phyloP scores from a whole-genome alignment of 2,329 filamentous ascomycete genomes.

The Coniochaeta ligniaria region DNA sequence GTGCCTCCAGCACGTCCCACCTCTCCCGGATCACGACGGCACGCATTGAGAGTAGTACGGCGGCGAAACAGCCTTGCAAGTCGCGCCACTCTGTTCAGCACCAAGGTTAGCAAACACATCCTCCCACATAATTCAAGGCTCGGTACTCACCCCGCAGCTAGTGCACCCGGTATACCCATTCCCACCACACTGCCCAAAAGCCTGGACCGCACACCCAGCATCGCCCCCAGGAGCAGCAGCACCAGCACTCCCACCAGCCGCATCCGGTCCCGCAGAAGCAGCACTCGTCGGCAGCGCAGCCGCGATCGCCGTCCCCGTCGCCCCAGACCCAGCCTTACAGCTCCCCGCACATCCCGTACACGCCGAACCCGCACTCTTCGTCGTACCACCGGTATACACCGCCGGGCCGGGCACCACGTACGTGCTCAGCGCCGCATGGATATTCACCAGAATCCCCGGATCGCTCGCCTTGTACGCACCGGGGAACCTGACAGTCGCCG shows the following conservation, averaged over 20 bases:
- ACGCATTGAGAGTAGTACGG: constrained; percentile 19
- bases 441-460: constrained; percentile 39
- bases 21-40: not conserved
- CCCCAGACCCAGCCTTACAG: constrained; percentile 24
- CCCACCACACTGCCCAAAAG: constrained; percentile 17
- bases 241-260: not conserved
- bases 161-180: constrained; percentile 17
- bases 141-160: constrained; percentile 13
- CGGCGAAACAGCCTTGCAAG: constrained; percentile 17
- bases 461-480: constrained; percentile 36
- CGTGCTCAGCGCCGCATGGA: constrained; percentile 30
- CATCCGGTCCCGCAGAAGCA: not conserved
- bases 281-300: constrained; percentile 24
- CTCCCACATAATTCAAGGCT: not conserved
- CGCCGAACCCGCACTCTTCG: constrained; percentile 28
- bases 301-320: constrained; percentile 6
- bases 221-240: not conserved
- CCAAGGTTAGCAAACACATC: not conserved
- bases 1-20: not conserved
- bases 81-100: constrained; percentile 9
- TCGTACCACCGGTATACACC: constrained; percentile 31
- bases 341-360: constrained; percentile 33
- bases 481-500: constrained; percentile 29
- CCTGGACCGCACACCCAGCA: constrained; percentile 9
- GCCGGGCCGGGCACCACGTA: constrained; percentile 36